Evolutionary conservation across 352 stramenopile genomes (phyloP).

Genomic region (Salisapilia sapeloensis): DNA sequence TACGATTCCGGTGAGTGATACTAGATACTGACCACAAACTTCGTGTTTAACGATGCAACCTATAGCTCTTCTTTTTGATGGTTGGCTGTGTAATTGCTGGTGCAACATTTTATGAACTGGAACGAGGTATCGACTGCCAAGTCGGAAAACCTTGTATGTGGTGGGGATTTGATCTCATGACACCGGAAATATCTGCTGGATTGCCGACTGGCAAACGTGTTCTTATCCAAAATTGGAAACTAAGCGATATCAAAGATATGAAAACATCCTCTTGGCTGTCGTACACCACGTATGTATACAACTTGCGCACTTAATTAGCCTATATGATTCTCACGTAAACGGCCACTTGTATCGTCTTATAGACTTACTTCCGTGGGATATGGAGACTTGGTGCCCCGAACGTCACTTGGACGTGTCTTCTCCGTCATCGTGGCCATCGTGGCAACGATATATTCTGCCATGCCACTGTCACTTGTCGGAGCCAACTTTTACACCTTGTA

Average conservation of each 20-base stretch:
- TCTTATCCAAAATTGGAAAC: conserved; percentile 33
- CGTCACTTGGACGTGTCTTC: conserved; percentile 43
- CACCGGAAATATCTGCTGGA: conserved; percentile 10
- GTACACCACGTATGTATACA: conserved; percentile 25
- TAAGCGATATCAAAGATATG: conserved; percentile 46
- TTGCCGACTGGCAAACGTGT: conserved; percentile 38
- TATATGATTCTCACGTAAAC: not conserved
- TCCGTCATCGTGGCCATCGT: conserved; percentile 43
- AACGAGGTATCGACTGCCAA: conserved; percentile 49
- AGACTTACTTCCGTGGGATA: conserved; percentile 61
- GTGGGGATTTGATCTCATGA: conserved; percentile 40
- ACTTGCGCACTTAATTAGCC: not conserved
- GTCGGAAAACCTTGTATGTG: conserved; percentile 31
- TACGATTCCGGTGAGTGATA: conserved; percentile 30
- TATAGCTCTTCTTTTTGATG: conserved; percentile 61
- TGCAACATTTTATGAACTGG: conserved; percentile 55
- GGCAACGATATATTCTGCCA: conserved; percentile 50
- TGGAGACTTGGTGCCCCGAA: conserved; percentile 43
- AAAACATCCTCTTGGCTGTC: conserved; percentile 52
- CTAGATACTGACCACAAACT: not conserved
- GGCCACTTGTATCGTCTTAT: not conserved
- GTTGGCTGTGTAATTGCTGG: conserved; percentile 38
- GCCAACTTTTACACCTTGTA: conserved; percentile 58
- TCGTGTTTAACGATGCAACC: conserved; percentile 1
- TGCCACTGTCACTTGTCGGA: conserved; percentile 57